Evolutionary conservation across 2,329 filamentous ascomycete genomes (phyloP).

Genomic region (Aspergillus piperis): DNA sequence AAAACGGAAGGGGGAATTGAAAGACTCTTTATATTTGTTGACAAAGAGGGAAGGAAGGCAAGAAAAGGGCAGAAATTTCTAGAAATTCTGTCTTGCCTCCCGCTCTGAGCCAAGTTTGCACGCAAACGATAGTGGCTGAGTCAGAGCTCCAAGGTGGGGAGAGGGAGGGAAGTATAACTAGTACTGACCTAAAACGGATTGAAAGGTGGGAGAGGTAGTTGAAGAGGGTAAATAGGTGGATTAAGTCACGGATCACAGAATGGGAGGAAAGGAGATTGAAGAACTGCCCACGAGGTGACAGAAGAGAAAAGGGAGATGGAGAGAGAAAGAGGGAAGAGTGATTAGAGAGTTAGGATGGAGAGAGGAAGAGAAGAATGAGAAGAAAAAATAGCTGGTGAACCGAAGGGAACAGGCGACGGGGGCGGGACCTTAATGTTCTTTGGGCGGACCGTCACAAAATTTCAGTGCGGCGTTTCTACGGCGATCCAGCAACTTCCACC

Average conservation of each 20-base stretch:
- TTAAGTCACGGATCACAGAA: neutral
- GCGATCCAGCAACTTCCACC: slow-evolving; percentile 44
- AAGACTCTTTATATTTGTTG: neutral
- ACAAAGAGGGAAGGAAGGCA: neutral
- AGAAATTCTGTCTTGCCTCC: neutral
- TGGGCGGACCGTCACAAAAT: slow-evolving; percentile 27
- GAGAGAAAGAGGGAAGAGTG: slow-evolving; percentile 15
- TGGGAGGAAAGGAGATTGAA: neutral
- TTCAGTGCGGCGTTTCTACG: slow-evolving; percentile 39
- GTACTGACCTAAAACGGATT: slow-evolving; percentile 12
- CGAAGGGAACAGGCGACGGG: slow-evolving; percentile 17
- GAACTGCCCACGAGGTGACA: neutral
- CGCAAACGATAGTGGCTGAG: slow-evolving; percentile 6
- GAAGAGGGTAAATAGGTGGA: neutral
- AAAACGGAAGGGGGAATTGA: neutral
- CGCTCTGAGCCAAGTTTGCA: slow-evolving; percentile 4
- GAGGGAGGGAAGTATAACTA: slow-evolving; percentile 7
- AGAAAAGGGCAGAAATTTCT: neutral
- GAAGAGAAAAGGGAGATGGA: slow-evolving; percentile 11
- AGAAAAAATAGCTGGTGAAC: neutral
- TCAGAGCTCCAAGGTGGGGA: slow-evolving; percentile 6
- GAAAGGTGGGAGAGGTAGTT: neutral
- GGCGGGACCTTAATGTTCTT: slow-evolving; percentile 33
- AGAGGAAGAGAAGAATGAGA: slow-evolving; percentile 13
- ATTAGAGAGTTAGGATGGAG: slow-evolving; percentile 7